Evolutionary conservation across 768 basidiomycete species (phyloP).

Genomic region (Suillus variegatus): DNA sequence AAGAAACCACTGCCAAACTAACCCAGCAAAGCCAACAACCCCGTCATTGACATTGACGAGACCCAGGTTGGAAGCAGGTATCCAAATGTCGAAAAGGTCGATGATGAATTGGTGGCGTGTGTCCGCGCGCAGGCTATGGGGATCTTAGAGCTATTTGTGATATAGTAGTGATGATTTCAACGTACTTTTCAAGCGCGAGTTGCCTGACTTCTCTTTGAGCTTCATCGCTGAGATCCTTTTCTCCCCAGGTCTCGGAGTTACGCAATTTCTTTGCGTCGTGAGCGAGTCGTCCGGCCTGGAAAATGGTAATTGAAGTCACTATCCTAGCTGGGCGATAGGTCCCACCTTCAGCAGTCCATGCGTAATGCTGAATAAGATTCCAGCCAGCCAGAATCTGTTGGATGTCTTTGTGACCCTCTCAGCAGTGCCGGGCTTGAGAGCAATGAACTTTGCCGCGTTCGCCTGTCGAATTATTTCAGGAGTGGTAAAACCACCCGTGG

Average conservation of each 20-base stretch:
- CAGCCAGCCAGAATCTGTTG: conserved; percentile 86
- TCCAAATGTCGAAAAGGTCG: conserved; percentile 86
- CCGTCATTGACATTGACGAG: conserved; percentile 83
- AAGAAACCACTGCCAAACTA: conserved; percentile 27
- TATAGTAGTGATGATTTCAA: conserved; percentile 10
- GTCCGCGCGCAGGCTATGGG: conserved; percentile 57
- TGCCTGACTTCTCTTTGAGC: conserved; percentile 66
- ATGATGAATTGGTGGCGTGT: conserved; percentile 80
- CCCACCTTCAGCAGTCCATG: conserved; percentile 70
- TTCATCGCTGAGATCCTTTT: conserved; percentile 69
- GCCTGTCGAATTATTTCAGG: conserved; percentile 42
- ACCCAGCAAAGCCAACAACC: conserved; percentile 84
- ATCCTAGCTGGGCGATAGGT: neutral
- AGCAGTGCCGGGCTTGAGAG: conserved; percentile 58
- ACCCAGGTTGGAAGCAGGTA: conserved; percentile 83
- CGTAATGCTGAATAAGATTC: conserved; percentile 78
- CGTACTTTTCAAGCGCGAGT: conserved; percentile 56
- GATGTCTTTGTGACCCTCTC: conserved; percentile 63
- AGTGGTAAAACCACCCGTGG: neutral
- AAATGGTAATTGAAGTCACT: neutral
- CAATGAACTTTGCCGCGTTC: conserved; percentile 65
- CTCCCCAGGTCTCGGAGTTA: conserved; percentile 45
- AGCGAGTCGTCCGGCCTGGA: conserved; percentile 59
- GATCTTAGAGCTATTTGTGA: conserved; percentile 9
- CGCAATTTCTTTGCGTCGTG: conserved; percentile 59